These are phyloP conservation scores for Cicer chorassanicum DNA, from an alignment of 306 rosid species.

Conservation along the genomic window DNA sequence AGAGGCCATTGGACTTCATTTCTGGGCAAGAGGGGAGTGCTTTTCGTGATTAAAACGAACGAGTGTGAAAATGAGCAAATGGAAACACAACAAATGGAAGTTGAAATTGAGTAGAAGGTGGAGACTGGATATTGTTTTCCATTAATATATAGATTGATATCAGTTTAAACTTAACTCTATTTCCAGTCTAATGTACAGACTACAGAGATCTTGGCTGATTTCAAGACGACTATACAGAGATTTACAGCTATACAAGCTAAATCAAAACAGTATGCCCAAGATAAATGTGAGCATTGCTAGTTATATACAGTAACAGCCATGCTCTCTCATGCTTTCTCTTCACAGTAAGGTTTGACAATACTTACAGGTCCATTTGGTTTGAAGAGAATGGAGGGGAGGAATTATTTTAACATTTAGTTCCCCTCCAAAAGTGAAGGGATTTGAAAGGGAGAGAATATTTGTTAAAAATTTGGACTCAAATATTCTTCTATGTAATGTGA, in stretches of 20 bases:
- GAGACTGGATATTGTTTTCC: not conserved
- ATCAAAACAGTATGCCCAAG: not conserved
- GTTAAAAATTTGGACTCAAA: too few species aligned
- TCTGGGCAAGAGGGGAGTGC: not conserved
- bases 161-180: constrained; percentile 24
- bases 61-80: constrained; percentile 11
- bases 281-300: constrained; percentile 14
- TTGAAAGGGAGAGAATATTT: too few species aligned
- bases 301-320: constrained; percentile 14
- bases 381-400: too few species aligned
- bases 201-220: constrained; percentile 19
- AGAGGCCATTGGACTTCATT: not conserved
- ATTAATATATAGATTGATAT: not conserved
- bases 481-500: too few species aligned
- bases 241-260: constrained; percentile 9
- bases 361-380: not conserved
- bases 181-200: constrained; percentile 8
- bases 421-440: too few species aligned
- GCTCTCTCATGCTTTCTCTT: constrained; percentile 16
- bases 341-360: not conserved
- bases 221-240: not conserved
- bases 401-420: too few species aligned
- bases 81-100: not conserved
- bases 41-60: not conserved
- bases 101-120: constrained; percentile 1